Evolutionary conservation across 306 rosid genomes (phyloP).

Genomic region (barrel medic (Medicago truncatula)): MtrunA17r5.0-ANR NC_053046.1:13418001-13418500

Average conservation of each 20-base stretch:
- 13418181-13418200: neutral
- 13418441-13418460: constrained; percentile 48
- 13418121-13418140: neutral
- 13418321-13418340: neutral
- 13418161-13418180: neutral
- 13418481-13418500: constrained; percentile 89
- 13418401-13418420: constrained; percentile 32
- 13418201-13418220: neutral
- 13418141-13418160: neutral
- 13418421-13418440: constrained; percentile 34
- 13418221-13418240: neutral
- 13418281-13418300: neutral
- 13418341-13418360: constrained; percentile 7
- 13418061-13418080: neutral
- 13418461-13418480: constrained; percentile 94
- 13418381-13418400: constrained; percentile 1
- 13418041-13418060: neutral
- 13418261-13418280: neutral
- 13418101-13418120: neutral
- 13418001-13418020: constrained; percentile 87
- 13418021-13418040: constrained; percentile 33
- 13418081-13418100: neutral
- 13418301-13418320: neutral
- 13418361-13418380: neutral
- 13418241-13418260: neutral